Percentiles rank a stretch among this genome's conserved stretches.
Conservation (phyloP, 2,329 filamentous ascomycete species). For the Alternaria dauci region DNA sequence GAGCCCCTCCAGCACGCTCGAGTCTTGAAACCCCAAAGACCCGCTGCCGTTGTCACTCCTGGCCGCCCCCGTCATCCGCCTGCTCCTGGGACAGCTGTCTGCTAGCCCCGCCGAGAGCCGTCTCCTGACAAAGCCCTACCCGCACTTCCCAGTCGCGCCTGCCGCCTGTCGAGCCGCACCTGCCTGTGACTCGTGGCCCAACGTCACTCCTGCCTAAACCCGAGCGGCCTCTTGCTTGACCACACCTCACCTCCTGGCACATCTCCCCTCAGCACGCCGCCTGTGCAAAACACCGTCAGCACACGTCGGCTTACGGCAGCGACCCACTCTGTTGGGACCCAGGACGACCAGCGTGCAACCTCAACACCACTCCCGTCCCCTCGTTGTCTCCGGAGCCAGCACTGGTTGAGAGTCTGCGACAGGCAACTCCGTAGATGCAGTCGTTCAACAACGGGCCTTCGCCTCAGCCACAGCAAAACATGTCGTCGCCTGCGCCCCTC, state of each 20-base stretch:
- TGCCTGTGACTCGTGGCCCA: constrained; percentile 38
- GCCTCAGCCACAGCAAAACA: constrained; percentile 55
- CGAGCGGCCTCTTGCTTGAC: constrained; percentile 16
- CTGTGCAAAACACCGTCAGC: constrained; percentile 34
- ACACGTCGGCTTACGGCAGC: constrained; percentile 43
- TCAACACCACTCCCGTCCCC: constrained; percentile 26
- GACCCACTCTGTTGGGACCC: constrained; percentile 40
- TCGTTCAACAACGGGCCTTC: constrained; percentile 32
- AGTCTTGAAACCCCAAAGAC: constrained; percentile 37
- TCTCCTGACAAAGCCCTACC: constrained; percentile 17
- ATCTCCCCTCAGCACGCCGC: background rate
- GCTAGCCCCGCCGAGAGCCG: constrained; percentile 8
- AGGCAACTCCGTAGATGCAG: constrained; percentile 35
- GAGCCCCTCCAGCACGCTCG: constrained; percentile 35
- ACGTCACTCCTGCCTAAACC: constrained; percentile 38
- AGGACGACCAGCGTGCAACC: constrained; percentile 34
- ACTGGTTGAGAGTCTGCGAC: constrained; percentile 10
- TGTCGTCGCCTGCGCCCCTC: constrained; percentile 80
- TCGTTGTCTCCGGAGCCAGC: constrained; percentile 20
- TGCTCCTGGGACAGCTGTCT: background rate
- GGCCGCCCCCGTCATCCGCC: constrained; percentile 9
- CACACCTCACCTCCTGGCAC: background rate
- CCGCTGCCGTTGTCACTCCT: constrained; percentile 19
- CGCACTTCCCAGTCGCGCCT: constrained; percentile 24
- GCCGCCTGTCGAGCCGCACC: constrained; percentile 32